Base-by-base conservation (phyloP, 2,329 filamentous ascomycete genomes). In the Aureobasidium sp. region DNA sequence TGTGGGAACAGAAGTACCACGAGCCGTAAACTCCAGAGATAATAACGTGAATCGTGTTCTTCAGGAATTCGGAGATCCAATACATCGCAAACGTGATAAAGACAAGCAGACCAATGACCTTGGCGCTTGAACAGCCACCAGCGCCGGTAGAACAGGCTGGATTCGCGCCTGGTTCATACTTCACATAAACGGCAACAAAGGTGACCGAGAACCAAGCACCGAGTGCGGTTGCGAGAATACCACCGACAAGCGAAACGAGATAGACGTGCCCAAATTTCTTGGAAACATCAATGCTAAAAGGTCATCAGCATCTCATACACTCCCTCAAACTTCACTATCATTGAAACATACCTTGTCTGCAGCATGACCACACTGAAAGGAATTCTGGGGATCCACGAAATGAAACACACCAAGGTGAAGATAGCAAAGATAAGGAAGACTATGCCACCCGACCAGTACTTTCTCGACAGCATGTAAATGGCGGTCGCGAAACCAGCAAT, bases 41-140 rank as follows among this genome's bases (percentile, higher is more conserved):
- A 27, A 86, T 92, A 1, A 88, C 88, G 72, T 97, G 92, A 51
- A 96, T 90, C 0, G 90, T 92, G 75, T 96, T 96, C 79, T 97
- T 97, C 68, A 97, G 78, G 82, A 89, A 93, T 73, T 97, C 93
- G 1, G 89, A 88, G 66, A 96, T 87, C 93, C 93, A 97, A 77
- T 95, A 97, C 76, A 87, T 90, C 59, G 92, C 87, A 70, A 97
- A 97, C 0, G 92, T 96, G 67, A 92, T 83, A 72, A 95, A 97
- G 20, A 88, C 89, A 5, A 96, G 79, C 34, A 97, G 77, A 0
- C 92, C 92, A 64, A 92, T 92, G 48, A 97, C 89, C 66, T 87
- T 93, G 57, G 80, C 90, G 6, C 78, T 81, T 64, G 88, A 87
- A 69, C 92, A 97, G 6, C 82, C 81, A 4, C 85, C 85, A 2